Evolutionary conservation across 352 stramenopile species (phyloP).

Genomic region (Pythium myriotylum): DNA sequence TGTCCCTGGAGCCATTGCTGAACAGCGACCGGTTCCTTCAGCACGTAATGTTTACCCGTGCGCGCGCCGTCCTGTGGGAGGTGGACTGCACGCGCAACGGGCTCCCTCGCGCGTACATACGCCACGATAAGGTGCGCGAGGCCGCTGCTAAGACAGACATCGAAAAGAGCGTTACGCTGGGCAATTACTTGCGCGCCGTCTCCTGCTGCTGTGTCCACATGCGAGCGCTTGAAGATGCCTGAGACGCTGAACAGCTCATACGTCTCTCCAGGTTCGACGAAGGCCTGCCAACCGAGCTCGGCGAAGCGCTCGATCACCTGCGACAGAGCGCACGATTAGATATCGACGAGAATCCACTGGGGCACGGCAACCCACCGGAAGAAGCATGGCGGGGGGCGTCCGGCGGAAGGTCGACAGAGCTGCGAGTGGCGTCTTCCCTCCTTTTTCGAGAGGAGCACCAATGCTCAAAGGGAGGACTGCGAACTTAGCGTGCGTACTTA

Average conservation of each 20-base stretch:
- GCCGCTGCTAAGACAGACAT: constrained; percentile 71
- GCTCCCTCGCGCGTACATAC: constrained; percentile 54
- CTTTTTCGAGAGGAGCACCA: constrained; percentile 3
- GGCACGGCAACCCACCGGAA: not conserved
- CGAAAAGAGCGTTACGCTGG: constrained; percentile 77
- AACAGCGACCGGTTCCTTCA: constrained; percentile 81
- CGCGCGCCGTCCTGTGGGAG: constrained; percentile 5
- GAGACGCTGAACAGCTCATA: constrained; percentile 87
- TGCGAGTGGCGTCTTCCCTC: constrained; percentile 13
- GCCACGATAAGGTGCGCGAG: constrained; percentile 73
- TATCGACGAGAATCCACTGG: constrained; percentile 5
- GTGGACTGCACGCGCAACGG: constrained; percentile 18
- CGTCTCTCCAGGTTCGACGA: constrained; percentile 79
- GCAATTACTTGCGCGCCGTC: constrained; percentile 37
- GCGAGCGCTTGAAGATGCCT: constrained; percentile 45
- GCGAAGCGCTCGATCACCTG: constrained; percentile 81
- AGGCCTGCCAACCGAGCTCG: constrained; percentile 76
- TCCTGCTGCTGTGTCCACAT: constrained; percentile 24
- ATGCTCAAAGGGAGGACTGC: not conserved
- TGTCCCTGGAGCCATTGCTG: constrained; percentile 72
- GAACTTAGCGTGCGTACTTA: too few species aligned
- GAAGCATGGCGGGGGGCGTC: not conserved
- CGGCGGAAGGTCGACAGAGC: not conserved
- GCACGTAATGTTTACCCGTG: constrained; percentile 55
- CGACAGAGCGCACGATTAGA: not conserved